Evolutionary conservation across 2,329 filamentous ascomycete genomes (phyloP).

Genomic region (Fusarium zealandicum): DNA sequence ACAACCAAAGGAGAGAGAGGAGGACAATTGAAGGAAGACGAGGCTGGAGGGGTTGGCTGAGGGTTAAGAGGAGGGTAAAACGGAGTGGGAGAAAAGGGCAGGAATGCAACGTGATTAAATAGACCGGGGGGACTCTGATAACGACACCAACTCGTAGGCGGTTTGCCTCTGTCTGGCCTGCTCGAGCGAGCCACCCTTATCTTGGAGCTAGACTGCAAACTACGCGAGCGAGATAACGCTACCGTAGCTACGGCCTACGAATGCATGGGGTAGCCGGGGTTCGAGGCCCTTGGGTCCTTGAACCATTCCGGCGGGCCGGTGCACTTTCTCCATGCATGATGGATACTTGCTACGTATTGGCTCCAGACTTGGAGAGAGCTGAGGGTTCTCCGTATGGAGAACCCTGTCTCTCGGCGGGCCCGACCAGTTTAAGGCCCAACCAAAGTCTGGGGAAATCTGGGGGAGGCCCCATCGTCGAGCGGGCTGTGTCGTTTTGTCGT

Average conservation of each 20-base stretch:
- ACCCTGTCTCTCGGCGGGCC: too few species aligned
- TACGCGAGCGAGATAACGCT: neutral
- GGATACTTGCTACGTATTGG: too few species aligned
- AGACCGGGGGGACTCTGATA: slow-evolving; percentile 17
- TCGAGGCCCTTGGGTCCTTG: neutral
- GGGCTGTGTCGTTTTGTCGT: neutral
- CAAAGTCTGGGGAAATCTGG: too few species aligned
- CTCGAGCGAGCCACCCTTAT: neutral
- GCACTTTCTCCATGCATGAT: too few species aligned
- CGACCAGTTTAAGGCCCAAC: too few species aligned
- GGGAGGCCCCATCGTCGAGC: too few species aligned
- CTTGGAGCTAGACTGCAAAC: neutral
- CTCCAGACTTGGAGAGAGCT: too few species aligned
- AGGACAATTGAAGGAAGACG: neutral
- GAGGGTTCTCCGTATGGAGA: too few species aligned
- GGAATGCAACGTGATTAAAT: slow-evolving; percentile 23
- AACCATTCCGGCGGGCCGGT: neutral
- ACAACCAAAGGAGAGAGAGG: neutral
- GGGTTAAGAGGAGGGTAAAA: slow-evolving; percentile 2
- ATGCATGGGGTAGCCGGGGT: neutral
- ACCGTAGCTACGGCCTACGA: neutral
- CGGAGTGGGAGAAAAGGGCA: neutral
- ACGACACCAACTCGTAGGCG: neutral
- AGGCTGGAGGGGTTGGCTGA: neutral
- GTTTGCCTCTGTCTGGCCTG: neutral